Evolutionary conservation across 345 rosid genomes (phyloP).

Genomic region (Anacardium occidentale): DNA sequence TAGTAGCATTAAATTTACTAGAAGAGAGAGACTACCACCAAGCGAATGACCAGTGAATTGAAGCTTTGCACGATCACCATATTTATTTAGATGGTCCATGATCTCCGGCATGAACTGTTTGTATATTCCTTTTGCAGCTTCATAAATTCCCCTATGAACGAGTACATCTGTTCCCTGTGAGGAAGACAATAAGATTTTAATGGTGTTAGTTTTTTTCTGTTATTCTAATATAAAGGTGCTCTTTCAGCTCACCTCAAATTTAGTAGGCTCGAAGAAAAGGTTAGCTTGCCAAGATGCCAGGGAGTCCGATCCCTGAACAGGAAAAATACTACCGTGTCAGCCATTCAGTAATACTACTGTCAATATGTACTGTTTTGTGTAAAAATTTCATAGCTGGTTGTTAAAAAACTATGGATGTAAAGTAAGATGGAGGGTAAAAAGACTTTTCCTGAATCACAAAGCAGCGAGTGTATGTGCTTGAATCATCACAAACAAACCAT

Average conservation of each 20-base stretch:
- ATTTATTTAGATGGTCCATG: constrained; percentile 50
- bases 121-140: constrained; percentile 90
- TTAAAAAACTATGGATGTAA: neutral
- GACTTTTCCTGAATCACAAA: constrained; percentile 76
- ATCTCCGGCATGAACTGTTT: constrained; percentile 77
- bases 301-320: constrained; percentile 82
- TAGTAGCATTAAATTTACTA: constrained; percentile 72
- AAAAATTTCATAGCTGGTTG: no score
- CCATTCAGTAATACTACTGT: neutral
- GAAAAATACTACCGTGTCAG: neutral
- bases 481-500: constrained; percentile 89
- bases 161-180: constrained; percentile 69
- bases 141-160: constrained; percentile 93
- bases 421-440: constrained; percentile 8
- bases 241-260: constrained; percentile 61
- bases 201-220: neutral
- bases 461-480: constrained; percentile 61
- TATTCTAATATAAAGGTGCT: neutral
- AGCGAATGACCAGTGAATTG: constrained; percentile 93
- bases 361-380: neutral
- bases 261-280: constrained; percentile 82
- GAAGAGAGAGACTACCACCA: constrained; percentile 84
- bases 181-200: neutral
- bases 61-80: constrained; percentile 72
- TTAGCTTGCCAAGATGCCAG: constrained; percentile 91